These are phyloP conservation scores for Ustilago bromivora DNA, from an alignment of 1,284 basidiomycete genomes.

Conservation along the genomic window DNA sequence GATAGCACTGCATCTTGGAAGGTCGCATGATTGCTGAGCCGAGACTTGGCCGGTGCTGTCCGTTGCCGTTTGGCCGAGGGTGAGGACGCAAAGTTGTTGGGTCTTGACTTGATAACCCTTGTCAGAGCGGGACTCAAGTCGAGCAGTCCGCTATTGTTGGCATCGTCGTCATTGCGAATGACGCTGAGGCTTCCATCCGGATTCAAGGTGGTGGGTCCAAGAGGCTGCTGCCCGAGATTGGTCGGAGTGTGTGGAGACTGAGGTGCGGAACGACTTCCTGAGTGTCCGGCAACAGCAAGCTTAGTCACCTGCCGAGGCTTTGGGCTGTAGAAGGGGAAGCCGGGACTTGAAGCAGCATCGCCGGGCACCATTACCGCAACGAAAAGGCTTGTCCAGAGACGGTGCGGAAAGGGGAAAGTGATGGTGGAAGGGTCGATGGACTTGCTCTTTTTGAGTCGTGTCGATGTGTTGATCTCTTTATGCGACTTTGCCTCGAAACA, in stretches of 20 bases:
- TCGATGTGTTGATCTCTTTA: slow-evolving; percentile 6
- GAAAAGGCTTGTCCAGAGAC: neutral
- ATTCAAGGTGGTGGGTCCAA: slow-evolving; percentile 22
- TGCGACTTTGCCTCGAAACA: slow-evolving; percentile 12
- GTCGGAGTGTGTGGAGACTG: slow-evolving; percentile 45
- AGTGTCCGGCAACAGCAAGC: slow-evolving; percentile 24
- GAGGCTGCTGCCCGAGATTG: slow-evolving; percentile 17
- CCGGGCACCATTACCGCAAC: slow-evolving; percentile 27
- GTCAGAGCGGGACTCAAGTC: slow-evolving; percentile 59
- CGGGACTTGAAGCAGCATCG: slow-evolving; percentile 29
- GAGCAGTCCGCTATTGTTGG: slow-evolving; percentile 65
- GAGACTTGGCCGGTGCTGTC: slow-evolving; percentile 17
- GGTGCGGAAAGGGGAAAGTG: neutral
- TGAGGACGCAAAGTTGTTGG: slow-evolving; percentile 21
- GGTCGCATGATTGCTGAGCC: slow-evolving; percentile 30
- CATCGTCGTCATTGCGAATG: slow-evolving; percentile 65
- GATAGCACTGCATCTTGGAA: slow-evolving; percentile 19
- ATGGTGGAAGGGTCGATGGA: neutral
- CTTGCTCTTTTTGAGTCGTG: no score
- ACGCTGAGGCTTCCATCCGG: slow-evolving; percentile 65
- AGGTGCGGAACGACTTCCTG: slow-evolving; percentile 30
- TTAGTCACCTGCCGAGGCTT: slow-evolving; percentile 41
- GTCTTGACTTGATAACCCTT: slow-evolving; percentile 25
- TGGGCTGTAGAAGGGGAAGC: slow-evolving; percentile 34
- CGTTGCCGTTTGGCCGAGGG: slow-evolving; percentile 18